Percentiles rank a stretch among this genome's conserved stretches.
Conservation (phyloP, 176 grass and related monocot species). For the Lolium rigidum region DNA sequence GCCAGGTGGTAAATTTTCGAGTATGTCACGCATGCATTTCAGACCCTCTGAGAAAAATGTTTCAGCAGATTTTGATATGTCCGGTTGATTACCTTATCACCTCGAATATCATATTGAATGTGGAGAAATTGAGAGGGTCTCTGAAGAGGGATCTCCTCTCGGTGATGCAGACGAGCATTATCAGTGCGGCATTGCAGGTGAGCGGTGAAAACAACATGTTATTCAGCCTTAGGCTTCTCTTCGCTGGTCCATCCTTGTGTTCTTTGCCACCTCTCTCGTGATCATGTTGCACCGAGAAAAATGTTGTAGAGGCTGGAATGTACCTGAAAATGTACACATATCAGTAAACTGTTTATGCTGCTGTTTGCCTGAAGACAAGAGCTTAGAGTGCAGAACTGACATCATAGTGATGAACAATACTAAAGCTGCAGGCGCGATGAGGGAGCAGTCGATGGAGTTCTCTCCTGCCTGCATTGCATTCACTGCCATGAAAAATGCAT, state of each 20-base stretch:
- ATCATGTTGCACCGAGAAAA: conserved; percentile 28
- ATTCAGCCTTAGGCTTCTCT: conserved; percentile 1
- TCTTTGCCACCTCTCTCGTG: background rate
- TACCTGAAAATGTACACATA: conserved; percentile 50
- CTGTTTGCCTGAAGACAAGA: background rate
- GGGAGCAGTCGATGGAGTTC: conserved; percentile 70
- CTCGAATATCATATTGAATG: conserved; percentile 78
- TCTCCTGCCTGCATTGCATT: conserved; percentile 76
- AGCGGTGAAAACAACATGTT: conserved; percentile 49
- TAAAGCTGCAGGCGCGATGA: conserved; percentile 64
- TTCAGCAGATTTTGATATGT: background rate
- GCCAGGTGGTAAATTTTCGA: background rate
- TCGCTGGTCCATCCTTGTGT: conserved; percentile 8
- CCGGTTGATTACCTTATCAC: conserved; percentile 51
- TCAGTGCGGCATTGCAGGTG: conserved; percentile 22
- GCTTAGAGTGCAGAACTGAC: conserved; percentile 26
- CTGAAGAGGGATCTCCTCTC: conserved; percentile 64
- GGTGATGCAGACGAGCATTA: conserved; percentile 63
- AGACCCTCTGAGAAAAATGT: no score
- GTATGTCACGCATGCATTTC: background rate
- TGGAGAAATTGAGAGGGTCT: conserved; percentile 85
- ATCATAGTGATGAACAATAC: conserved; percentile 68
- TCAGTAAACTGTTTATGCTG: background rate
- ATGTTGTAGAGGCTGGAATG: conserved; percentile 48
- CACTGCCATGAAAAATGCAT: conserved; percentile 66